phyloP scores from a whole-genome alignment of 345 rosid species.

The Geranium brycei region DNA sequence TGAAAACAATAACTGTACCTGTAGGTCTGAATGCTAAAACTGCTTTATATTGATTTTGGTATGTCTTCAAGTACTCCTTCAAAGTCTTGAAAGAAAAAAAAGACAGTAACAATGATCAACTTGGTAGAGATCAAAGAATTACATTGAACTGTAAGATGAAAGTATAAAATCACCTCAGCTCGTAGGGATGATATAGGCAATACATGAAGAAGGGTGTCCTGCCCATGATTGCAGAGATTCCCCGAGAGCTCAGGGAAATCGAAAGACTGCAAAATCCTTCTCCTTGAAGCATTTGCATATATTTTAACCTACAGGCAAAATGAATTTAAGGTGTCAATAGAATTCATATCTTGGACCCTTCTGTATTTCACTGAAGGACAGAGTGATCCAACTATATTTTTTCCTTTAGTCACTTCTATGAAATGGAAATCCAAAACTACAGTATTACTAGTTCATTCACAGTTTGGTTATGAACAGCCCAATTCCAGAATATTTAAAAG shows the following conservation, averaged over 20 bases:
- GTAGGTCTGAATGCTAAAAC: slow-evolving; percentile 72
- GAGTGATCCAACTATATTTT: neutral
- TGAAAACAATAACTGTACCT: slow-evolving; percentile 20
- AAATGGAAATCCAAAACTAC: neutral
- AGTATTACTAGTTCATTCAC: neutral
- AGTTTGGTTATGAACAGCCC: neutral
- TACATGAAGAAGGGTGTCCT: slow-evolving; percentile 56
- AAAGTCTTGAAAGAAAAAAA: slow-evolving; percentile 26
- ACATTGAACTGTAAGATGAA: neutral
- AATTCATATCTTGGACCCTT: neutral
- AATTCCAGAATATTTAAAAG: too few relatives aligned
- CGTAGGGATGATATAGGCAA: slow-evolving; percentile 53
- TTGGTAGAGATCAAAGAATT: neutral
- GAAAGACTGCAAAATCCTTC: slow-evolving; percentile 47
- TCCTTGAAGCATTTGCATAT: slow-evolving; percentile 50
- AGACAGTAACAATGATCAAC: slow-evolving; percentile 1
- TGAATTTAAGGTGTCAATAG: neutral
- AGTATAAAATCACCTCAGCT: slow-evolving; percentile 33
- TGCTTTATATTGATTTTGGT: slow-evolving; percentile 30
- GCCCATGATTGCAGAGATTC: slow-evolving; percentile 48
- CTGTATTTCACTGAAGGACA: neutral
- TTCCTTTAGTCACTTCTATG: neutral
- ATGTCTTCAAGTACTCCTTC: slow-evolving; percentile 35
- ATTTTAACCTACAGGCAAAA: slow-evolving; percentile 36
- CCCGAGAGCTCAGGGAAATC: slow-evolving; percentile 54